Conservation (phyloP, 371 early-diverging fungal species). For the Catenaria anguillulae region DNA sequence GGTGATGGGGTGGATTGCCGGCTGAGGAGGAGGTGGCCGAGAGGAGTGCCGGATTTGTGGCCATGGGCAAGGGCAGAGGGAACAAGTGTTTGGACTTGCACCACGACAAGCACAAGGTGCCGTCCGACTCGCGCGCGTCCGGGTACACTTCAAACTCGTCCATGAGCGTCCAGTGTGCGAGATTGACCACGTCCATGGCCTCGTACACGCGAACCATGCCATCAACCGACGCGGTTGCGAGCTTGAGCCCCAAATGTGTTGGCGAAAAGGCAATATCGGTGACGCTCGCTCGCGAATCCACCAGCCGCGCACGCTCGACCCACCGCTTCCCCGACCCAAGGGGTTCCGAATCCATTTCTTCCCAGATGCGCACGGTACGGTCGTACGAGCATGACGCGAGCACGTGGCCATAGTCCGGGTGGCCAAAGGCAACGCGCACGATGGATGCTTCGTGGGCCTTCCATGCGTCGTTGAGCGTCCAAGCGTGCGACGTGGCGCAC, state of each 20-base stretch:
- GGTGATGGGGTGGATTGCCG: too few relatives aligned
- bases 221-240: conserved; percentile 74
- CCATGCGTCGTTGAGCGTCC: conserved; percentile 75
- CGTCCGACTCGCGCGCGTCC: not conserved
- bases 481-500: conserved; percentile 42
- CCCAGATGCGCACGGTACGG: conserved; percentile 76
- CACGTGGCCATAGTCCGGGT: conserved; percentile 85
- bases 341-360: conserved; percentile 26
- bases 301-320: conserved; percentile 46
- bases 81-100: not conserved
- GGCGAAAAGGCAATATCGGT: conserved; percentile 84
- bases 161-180: conserved; percentile 66
- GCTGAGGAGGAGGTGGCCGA: too few relatives aligned
- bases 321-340: conserved; percentile 42
- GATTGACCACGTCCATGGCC: conserved; percentile 62
- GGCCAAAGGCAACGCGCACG: conserved; percentile 71
- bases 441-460: conserved; percentile 82
- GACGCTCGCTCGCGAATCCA: conserved; percentile 58
- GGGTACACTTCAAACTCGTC: conserved; percentile 11
- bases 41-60: too few relatives aligned
- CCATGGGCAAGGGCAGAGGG: not conserved
- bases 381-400: conserved; percentile 86
- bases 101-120: not conserved
- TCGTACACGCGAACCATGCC: conserved; percentile 81
- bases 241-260: conserved; percentile 48